Base-by-base conservation (phyloP, 805 yeast genomes). In the Teunomyces funiuensis region DNA sequence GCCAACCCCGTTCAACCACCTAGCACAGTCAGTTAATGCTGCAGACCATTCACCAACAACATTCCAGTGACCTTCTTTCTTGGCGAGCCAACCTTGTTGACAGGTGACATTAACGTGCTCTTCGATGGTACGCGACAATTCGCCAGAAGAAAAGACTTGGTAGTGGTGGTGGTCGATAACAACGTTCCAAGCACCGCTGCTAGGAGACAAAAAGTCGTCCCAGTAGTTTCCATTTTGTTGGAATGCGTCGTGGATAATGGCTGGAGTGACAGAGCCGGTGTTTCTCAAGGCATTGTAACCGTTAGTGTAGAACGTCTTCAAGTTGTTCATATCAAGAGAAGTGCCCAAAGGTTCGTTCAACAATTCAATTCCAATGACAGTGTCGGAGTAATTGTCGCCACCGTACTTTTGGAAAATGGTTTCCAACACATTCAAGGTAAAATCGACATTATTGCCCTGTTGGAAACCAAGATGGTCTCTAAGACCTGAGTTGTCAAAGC, bases 401-500 rank as follows among this genome's bases (percentile, higher is more conserved):
- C 87, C 89, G 61, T 89, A 90, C 57, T 81, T 80, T 26, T 73
- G 60, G 33, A 81, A 69, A 34, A 90, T 72, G 17, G 66, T 54
- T 15, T 69, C 57, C 42, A 90, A 63, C 2, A 82, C 87, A 5
- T 70, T 58, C 37, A 77, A 54, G 1, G 95, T 83, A 13, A 77
- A 52, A 23, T 71, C 62, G 33, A 75, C 65, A 55, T 83, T 82
- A 43, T 74, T 70, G 25, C 69, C 73, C 33, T 73, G 57, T 54
- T 75, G 84, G 79, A 85, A 88, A 2, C 61, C 62, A 36, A 71
- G 57, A 2, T 53, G 28, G 57, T 84, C 97, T 54, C 96, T 77
- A 47, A 78, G 67, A 19, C 98, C 98, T 6, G 96, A 87, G 70
- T 90, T 90, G 64, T 90, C 98, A 57, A 88, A 91, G 10, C 97